Conservation (phyloP, 1,284 basidiomycete species). For the Ganoderma boninense region DNA sequence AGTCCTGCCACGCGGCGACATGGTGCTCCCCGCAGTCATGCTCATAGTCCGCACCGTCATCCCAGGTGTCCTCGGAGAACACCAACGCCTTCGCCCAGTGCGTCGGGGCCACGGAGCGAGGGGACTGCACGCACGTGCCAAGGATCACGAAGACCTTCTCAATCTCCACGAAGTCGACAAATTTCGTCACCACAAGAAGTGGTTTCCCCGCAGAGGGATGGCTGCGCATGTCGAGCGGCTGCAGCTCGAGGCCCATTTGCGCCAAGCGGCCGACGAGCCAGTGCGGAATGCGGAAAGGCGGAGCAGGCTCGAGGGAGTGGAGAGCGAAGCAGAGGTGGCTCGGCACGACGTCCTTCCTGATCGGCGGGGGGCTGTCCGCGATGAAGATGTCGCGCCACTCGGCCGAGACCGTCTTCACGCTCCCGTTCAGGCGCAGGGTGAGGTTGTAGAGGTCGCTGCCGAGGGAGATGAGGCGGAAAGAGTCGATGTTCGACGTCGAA, state of each 20-base stretch:
- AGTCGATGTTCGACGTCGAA: too few relatives aligned
- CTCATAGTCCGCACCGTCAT: not conserved
- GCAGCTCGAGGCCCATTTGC: not conserved
- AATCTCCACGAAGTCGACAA: not conserved
- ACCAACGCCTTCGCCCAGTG: conserved; percentile 7
- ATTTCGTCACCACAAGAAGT: not conserved
- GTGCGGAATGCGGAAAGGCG: conserved; percentile 6
- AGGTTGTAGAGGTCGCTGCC: conserved; percentile 6
- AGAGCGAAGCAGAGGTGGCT: not conserved
- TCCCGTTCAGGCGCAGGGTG: not conserved
- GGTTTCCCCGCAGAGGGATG: not conserved
- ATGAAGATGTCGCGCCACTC: conserved; percentile 17
- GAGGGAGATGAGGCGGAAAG: conserved; percentile 1
- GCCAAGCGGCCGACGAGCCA: not conserved
- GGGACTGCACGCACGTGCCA: not conserved
- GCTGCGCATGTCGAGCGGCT: not conserved
- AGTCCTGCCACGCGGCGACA: conserved; percentile 3
- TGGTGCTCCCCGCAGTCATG: conserved; percentile 10
- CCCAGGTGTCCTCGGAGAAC: not conserved
- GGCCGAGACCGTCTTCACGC: conserved; percentile 3
- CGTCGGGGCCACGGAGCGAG: not conserved
- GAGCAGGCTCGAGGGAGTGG: not conserved
- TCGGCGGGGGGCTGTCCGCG: not conserved
- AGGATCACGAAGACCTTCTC: conserved; percentile 3
- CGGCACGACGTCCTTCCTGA: not conserved